Evolutionary conservation across 495 filamentous ascomycete species (phyloP).

Genomic region (Neurospora tetraspora): DNA sequence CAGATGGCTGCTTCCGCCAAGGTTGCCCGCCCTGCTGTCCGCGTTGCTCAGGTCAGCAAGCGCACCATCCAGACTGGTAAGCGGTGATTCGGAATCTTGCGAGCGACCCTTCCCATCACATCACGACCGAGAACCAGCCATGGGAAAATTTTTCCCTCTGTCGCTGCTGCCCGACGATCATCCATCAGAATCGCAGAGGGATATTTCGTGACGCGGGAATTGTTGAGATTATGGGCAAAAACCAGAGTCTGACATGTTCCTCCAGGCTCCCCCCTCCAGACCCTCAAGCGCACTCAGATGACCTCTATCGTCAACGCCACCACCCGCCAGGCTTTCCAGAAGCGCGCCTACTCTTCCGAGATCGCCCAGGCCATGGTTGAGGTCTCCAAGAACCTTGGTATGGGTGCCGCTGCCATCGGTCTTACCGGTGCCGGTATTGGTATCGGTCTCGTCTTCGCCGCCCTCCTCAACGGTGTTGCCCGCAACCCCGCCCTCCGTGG

Average conservation of each 20-base stretch:
- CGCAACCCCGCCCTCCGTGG: conserved; percentile 84
- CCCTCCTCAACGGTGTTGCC: conserved; percentile 72
- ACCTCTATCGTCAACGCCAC: conserved; percentile 54
- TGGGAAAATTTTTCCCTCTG: neutral
- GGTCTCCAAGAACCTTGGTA: conserved; percentile 80
- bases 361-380: conserved; percentile 76
- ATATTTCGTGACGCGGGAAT: neutral
- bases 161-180: neutral
- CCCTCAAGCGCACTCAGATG: conserved; percentile 59
- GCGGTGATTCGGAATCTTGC: conserved; percentile 11
- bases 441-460: conserved; percentile 86
- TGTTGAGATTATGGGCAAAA: conserved; percentile 1
- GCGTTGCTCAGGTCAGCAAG: conserved; percentile 53
- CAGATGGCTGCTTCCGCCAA: conserved; percentile 54
- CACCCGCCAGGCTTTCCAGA: conserved; percentile 55
- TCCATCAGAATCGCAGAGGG: neutral
- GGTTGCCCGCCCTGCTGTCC: conserved; percentile 60
- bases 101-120: neutral
- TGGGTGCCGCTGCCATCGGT: conserved; percentile 79
- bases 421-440: conserved; percentile 85
- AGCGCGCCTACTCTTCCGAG: conserved; percentile 67
- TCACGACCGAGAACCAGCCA: neutral
- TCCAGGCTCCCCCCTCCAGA: conserved; percentile 40
- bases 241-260: conserved; percentile 17
- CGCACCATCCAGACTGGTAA: conserved; percentile 52